Percentiles rank a stretch among this genome's conserved stretches.
Evolutionary conservation across 2,329 filamentous ascomycete genomes (phyloP).

Genomic region (Graphilbum fragrans): DNA sequence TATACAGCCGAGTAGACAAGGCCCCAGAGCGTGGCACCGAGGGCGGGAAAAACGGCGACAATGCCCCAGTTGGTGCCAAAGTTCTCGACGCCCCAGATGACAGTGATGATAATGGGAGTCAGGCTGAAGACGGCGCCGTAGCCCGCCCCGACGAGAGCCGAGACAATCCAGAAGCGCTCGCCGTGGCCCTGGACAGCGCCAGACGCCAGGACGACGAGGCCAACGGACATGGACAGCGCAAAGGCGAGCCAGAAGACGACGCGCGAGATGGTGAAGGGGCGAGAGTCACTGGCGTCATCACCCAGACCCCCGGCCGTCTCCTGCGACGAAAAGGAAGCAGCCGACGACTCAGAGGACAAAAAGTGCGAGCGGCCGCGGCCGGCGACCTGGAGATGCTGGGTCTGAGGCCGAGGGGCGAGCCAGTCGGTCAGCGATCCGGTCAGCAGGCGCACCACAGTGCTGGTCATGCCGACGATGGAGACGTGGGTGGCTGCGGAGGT

Average conservation of each 20-base stretch:
- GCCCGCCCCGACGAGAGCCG: slow-evolving; percentile 72
- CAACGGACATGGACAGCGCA: slow-evolving; percentile 59
- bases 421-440: slow-evolving; percentile 84
- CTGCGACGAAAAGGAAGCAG: slow-evolving; percentile 5
- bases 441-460: slow-evolving; percentile 78
- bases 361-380: not conserved
- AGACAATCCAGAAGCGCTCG: slow-evolving; percentile 76
- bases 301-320: slow-evolving; percentile 20
- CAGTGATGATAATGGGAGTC: slow-evolving; percentile 84
- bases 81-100: slow-evolving; percentile 97
- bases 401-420: slow-evolving; percentile 58
- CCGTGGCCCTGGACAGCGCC: slow-evolving; percentile 63
- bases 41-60: slow-evolving; percentile 79
- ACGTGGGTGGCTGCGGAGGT: slow-evolving; percentile 77
- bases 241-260: slow-evolving; percentile 69
- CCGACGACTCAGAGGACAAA: not conserved
- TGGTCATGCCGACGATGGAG: slow-evolving; percentile 81
- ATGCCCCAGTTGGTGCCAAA: slow-evolving; percentile 98
- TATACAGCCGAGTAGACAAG: slow-evolving; percentile 77
- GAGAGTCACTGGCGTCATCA: slow-evolving; percentile 10
- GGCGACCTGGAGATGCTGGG: slow-evolving; percentile 39
- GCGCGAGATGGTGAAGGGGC: slow-evolving; percentile 51
- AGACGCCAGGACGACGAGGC: slow-evolving; percentile 66
- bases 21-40: slow-evolving; percentile 83
- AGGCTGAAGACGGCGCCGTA: slow-evolving; percentile 89